Evolutionary conservation across 257 asterid species (phyloP), one percentile per base, ranked within the genome.

Genomic region (Solanum bukasovii): DNA sequence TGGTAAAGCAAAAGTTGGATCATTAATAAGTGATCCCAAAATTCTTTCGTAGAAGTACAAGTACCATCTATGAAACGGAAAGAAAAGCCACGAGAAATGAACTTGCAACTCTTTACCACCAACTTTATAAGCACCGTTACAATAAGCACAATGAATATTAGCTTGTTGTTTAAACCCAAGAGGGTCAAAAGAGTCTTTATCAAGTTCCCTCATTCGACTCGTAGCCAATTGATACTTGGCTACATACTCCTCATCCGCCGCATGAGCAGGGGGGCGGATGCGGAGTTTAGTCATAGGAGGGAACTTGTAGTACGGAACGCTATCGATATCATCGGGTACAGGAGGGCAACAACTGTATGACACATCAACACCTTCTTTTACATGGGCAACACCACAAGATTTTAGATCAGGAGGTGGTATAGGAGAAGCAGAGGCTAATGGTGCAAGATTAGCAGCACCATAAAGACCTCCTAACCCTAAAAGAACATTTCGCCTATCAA

Each of bases 141-240:
- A 90, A n/a, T 90, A 90, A 87, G 92, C 92, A 34, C 92, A 90
- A 84, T 90, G 92, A 35, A 90, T 38, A 11, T 84, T 87, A 12
- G 92, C 92, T 89, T 90, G 92, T 85, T 90, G 92, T 5, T 1
- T 56, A 71, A 90, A 87, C n/a, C 65, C 87, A 14, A 88, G 71
- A 1, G 93, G 93, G 44, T 91, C 34, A 84, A 42, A 84, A 2
- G 79, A 38, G 16, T 84, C 87, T 79, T 79, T 44, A 59, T 79
- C 65, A 25, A 84, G 34, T 27, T n/a, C 77, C 87, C 25, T 84
- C 87, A 84, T 84, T 6, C 77, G 38, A 4, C 77, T 59, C 9
- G 27, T 65, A n/a, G 87, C 87, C 11, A 38, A 14, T 13, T 84
- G 61, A 52, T 84, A 84, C 77, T 84, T 84, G 5, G 79, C 87